Conservation (phyloP, 352 stramenopile genomes). For the Phytophthora hibernalis region DNA sequence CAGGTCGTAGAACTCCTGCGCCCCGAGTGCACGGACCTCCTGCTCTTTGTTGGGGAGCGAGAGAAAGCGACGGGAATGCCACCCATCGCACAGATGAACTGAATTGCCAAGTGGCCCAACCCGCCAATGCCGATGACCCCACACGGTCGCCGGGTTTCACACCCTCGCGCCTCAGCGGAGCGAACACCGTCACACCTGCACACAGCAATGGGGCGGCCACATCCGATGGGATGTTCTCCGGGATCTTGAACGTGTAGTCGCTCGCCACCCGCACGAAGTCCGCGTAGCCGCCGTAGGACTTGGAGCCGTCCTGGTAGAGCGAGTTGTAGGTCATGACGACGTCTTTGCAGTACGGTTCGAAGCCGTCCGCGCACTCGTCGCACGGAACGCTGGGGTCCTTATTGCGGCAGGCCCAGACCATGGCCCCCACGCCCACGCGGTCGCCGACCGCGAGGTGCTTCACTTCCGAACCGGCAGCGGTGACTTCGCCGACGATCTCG, state of each 20-base stretch:
- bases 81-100: slow-evolving; percentile 78
- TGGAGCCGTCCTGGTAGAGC: slow-evolving; percentile 45
- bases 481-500: slow-evolving; percentile 21
- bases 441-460: slow-evolving; percentile 56
- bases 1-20: slow-evolving; percentile 63
- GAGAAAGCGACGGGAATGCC: slow-evolving; percentile 43
- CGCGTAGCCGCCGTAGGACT: slow-evolving; percentile 60
- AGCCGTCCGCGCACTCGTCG: slow-evolving; percentile 52
- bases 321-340: slow-evolving; percentile 56
- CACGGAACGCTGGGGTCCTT: slow-evolving; percentile 61
- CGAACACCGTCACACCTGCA: slow-evolving; percentile 19
- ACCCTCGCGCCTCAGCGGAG: slow-evolving; percentile 15
- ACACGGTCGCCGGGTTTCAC: slow-evolving; percentile 47
- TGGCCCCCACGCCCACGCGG: slow-evolving; percentile 78
- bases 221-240: slow-evolving; percentile 14
- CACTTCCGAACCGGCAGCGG: slow-evolving; percentile 40
- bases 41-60: slow-evolving; percentile 35
- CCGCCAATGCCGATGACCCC: slow-evolving; percentile 81
- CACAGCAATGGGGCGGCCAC: slow-evolving; percentile 17
- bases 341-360: slow-evolving; percentile 65
- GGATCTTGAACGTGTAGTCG: slow-evolving; percentile 58
- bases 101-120: slow-evolving; percentile 79
- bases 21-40: slow-evolving; percentile 55
- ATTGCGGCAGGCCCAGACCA: slow-evolving; percentile 65
- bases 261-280: slow-evolving; percentile 68